Conservation (phyloP, 257 asterid species). For the Nicotiana sylvestris region DNA sequence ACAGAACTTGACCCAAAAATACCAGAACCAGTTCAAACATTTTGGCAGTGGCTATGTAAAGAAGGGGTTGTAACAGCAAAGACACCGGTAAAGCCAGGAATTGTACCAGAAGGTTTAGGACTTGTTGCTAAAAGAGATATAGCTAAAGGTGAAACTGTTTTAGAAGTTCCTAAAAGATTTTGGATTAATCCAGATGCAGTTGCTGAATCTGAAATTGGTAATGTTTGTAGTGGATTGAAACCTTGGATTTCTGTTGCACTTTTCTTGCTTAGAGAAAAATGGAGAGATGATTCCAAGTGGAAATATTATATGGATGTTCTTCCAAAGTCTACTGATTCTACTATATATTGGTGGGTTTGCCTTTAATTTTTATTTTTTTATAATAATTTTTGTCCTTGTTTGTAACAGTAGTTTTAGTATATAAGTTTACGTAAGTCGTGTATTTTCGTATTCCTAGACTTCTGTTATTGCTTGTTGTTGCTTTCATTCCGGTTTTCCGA, state of each 20-base stretch:
- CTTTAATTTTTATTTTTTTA: not conserved
- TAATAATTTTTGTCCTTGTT: not conserved
- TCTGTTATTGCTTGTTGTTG: too few species aligned
- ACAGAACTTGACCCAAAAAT: slow-evolving; percentile 46
- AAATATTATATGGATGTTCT: slow-evolving; percentile 61
- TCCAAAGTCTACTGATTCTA: slow-evolving; percentile 69
- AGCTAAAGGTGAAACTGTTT: slow-evolving; percentile 61
- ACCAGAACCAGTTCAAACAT: slow-evolving; percentile 54
- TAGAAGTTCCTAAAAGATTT: slow-evolving; percentile 79
- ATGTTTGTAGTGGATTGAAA: slow-evolving; percentile 66
- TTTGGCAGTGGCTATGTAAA: slow-evolving; percentile 88
- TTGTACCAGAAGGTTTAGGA: slow-evolving; percentile 89
- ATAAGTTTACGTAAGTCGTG: too few species aligned
- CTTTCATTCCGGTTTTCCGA: too few species aligned
- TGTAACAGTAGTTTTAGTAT: too few species aligned
- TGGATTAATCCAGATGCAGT: slow-evolving; percentile 85
- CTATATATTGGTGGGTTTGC: slow-evolving; percentile 87
- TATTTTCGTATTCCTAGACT: too few species aligned
- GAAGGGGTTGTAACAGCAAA: slow-evolving; percentile 74
- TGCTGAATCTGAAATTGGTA: slow-evolving; percentile 67
- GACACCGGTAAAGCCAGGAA: slow-evolving; percentile 79
- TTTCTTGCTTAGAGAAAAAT: slow-evolving; percentile 66
- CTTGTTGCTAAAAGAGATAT: slow-evolving; percentile 72
- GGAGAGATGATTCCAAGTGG: slow-evolving; percentile 76
- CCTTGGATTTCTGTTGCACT: slow-evolving; percentile 88